phyloP scores from a whole-genome alignment of 164 flowering plant genomes.

The Vitis rupestris region DNA sequence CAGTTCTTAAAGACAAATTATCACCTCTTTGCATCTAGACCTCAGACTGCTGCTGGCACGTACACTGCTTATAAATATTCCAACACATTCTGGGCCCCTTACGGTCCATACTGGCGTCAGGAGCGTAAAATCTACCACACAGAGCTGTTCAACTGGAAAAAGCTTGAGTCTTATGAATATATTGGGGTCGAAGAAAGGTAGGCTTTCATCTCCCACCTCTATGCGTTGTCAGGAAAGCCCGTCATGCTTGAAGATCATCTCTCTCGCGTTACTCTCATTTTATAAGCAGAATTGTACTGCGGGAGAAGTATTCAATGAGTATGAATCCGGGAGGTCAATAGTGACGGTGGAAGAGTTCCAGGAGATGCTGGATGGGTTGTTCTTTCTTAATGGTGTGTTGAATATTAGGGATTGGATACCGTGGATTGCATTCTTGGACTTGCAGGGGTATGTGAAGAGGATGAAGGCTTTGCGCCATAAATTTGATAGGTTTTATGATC shows the following conservation, averaged over 20 bases:
- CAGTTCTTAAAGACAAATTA: too few species aligned
- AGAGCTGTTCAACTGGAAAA: slow-evolving; percentile 9
- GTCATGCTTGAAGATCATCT: too few species aligned
- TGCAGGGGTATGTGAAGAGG: slow-evolving; percentile 26
- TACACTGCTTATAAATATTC: too few species aligned
- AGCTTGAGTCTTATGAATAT: too few species aligned
- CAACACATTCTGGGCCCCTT: slow-evolving; percentile 23
- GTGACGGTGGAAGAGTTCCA: slow-evolving; percentile 12
- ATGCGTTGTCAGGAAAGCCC: too few species aligned
- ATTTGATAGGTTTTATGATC: slow-evolving; percentile 15
- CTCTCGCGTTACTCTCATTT: too few species aligned
- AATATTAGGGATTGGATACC: slow-evolving; percentile 25
- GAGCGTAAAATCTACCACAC: slow-evolving; percentile 18
- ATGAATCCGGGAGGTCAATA: neutral
- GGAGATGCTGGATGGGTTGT: slow-evolving; percentile 22
- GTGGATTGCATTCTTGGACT: slow-evolving; percentile 17
- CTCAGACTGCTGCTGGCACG: too few species aligned
- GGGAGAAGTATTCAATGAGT: too few species aligned
- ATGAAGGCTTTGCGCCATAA: slow-evolving; percentile 17
- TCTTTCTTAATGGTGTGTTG: slow-evolving; percentile 22
- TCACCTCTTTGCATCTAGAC: too few species aligned
- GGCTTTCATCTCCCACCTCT: too few species aligned
- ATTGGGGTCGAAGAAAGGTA: too few species aligned
- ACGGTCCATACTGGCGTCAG: slow-evolving; percentile 31
- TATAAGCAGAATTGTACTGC: too few species aligned